A percentile compares a stretch with the other conserved stretches of the same genome.
Conservation (phyloP, 2,329 filamentous ascomycete species). For the Aspergillus flavus region DNA sequence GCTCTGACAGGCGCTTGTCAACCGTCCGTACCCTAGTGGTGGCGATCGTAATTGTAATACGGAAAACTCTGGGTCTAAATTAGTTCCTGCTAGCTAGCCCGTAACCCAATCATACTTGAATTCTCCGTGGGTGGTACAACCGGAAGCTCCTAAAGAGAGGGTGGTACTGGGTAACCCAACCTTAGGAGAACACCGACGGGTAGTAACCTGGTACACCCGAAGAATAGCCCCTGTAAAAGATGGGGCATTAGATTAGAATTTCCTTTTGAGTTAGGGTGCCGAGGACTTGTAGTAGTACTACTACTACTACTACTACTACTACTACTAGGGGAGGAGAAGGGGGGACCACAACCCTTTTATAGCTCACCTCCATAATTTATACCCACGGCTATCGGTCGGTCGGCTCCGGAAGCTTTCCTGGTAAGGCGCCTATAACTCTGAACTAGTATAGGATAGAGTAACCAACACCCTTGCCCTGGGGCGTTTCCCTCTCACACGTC, state of each 20-base stretch:
- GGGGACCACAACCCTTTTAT: neutral
- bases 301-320: too few species aligned
- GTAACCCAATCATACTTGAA: neutral
- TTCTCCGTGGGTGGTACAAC: neutral
- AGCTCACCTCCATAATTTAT: neutral
- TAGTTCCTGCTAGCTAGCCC: neutral
- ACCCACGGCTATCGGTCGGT: neutral
- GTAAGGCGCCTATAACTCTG: neutral
- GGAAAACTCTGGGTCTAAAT: neutral
- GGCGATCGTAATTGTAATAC: conserved; percentile 6
- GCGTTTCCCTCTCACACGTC: neutral
- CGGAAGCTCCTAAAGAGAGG: neutral
- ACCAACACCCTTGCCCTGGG: neutral
- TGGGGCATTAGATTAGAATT: conserved; percentile 4
- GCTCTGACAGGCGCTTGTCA: conserved; percentile 1
- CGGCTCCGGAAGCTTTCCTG: neutral
- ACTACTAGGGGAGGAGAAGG: neutral
- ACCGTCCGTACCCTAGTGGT: conserved; percentile 2
- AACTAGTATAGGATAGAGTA: neutral
- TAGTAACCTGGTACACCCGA: conserved; percentile 6
- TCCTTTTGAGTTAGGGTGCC: conserved; percentile 4
- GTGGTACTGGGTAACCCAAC: neutral
- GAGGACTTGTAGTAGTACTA: neutral
- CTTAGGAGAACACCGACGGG: conserved; percentile 1
- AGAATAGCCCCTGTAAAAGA: conserved; percentile 3